Evolutionary conservation across 305 asterid genomes (phyloP), one percentile per base, ranked within the genome.

Genomic region (Rubia occidens): DNA sequence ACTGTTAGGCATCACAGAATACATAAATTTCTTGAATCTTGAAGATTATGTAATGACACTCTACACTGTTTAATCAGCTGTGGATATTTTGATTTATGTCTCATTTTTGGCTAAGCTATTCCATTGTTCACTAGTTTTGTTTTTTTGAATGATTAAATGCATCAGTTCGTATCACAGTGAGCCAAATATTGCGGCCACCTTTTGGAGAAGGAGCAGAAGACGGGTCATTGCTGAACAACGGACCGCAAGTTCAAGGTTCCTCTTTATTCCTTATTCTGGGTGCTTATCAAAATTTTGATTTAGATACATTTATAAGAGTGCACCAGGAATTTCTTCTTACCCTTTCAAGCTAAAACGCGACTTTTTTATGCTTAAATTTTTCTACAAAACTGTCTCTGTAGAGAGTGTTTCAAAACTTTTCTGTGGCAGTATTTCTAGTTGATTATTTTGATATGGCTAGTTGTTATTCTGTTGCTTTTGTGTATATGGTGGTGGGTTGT

Each of bases 231-330:
- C 91, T 51, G 98, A 91, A 81, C 91, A 82, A 72, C 83, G 96
- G 85, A 91, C 99, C 76, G 96, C 99, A 68, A 88, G 97, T 79
- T 91, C 99, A 81, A 95, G 99, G 99, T 95, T 75, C 49, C 75
- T 67, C 60, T 77, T 70, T 53, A 71, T 74, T 40, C 26, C 21
- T 59, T 60, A 26, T 63, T 62, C 2, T 10, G 1, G 42, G 44
- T 51, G 20, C 42, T 17, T 14, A 61, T 69, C 66, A 62, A 62
- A 14, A n/a, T 37, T 49, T 61, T 11, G 14, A 40, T 20, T 14
- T 32, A 18, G 37, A 32, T 43, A 17, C n/a, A 44, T 58, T 6
- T 18, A 55, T n/a, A 51, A 20, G 15, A 21, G 10, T 32, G 40
- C 63, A 55, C 60, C 49, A 37, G 67, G 54, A 40, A 58, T 40